phyloP scores from a whole-genome alignment of 148 eudicot species.

The Vaccinium vitisidaea region DNA sequence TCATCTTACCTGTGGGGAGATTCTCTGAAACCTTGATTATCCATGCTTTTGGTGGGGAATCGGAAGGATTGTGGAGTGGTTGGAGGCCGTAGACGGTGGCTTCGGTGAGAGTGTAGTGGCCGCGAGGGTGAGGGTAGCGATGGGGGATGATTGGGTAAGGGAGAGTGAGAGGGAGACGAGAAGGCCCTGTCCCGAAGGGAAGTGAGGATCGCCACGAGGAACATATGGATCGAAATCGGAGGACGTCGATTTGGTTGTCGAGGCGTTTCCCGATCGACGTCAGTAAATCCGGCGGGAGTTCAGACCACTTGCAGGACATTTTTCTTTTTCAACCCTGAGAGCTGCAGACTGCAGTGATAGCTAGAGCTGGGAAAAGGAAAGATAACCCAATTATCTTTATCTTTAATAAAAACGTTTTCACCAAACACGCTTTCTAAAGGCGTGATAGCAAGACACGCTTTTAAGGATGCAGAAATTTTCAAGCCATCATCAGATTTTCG shows the following conservation, averaged over 20 bases:
- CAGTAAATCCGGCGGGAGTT: neutral
- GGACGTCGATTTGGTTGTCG: neutral
- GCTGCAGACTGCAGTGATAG: too few relatives aligned
- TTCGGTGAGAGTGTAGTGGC: neutral
- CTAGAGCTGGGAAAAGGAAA: too few relatives aligned
- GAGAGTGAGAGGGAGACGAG: neutral
- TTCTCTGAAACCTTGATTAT: too few relatives aligned
- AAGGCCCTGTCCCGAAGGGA: neutral
- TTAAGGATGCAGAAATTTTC: too few relatives aligned
- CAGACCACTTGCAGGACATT: neutral
- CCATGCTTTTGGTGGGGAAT: too few relatives aligned
- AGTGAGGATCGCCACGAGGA: neutral
- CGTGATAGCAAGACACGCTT: too few relatives aligned
- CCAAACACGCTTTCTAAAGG: too few relatives aligned
- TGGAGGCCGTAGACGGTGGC: neutral
- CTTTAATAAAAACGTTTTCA: too few relatives aligned
- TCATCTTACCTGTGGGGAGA: too few relatives aligned
- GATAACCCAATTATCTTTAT: too few relatives aligned
- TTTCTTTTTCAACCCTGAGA: too few relatives aligned
- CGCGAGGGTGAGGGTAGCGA: neutral
- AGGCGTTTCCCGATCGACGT: neutral
- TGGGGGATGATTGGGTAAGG: neutral
- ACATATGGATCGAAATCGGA: neutral
- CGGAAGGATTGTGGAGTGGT: neutral
- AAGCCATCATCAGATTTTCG: too few relatives aligned